Base-by-base conservation (phyloP, 768 basidiomycete species). In the Crassisporium funariophilum region DNA sequence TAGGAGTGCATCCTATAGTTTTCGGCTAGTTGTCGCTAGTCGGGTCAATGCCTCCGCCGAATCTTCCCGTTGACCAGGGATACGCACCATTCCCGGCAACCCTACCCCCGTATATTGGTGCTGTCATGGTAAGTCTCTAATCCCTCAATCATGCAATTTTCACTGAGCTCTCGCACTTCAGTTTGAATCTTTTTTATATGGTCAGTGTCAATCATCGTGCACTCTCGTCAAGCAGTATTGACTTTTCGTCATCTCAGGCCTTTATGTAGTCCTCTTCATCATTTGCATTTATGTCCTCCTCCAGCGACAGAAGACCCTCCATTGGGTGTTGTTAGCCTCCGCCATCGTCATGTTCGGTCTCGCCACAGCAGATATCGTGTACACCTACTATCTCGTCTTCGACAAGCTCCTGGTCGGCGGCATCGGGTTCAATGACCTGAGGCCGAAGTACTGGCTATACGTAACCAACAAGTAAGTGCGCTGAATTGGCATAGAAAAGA, bases 391-490 rank as follows among this genome's bases (percentile, higher is more conserved):
- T 35, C 55, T 70, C 40, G 54, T 68, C 34, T 61, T 71, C 20
- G 48, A 36, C 4, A 57, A 53, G 35, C 37, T 62, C n/a, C 38
- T 66, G 17, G 53, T 38, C 9, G 57, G 58, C 15, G 27, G 46
- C 3, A 34, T 63, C 4, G 47, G 41, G 17, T 60, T 61, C 37
- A 38, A 44, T 12, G 45, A 57, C 21, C 34, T 67, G 19, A 57
- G 63, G 17, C 65, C 69, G 0, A 71, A 71, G 40, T 70, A 66
- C 20, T 60, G 61, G 36, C 49, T 74, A 5, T 71, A 66, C 52
- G 63, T 71, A 7, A 65, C 69, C 15, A 74, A 71, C 46, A 71
- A 67, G 70, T 74, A 44, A 47, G 69, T 53, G 41, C 8, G 8
- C 13, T 35, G 16, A 2, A 12, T 35, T 13, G 5, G 19, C 23